Percentiles rank a stretch among this genome's conserved stretches.
phyloP scores from a whole-genome alignment of 352 stramenopile species.

The Blastocystis sp. region DNA sequence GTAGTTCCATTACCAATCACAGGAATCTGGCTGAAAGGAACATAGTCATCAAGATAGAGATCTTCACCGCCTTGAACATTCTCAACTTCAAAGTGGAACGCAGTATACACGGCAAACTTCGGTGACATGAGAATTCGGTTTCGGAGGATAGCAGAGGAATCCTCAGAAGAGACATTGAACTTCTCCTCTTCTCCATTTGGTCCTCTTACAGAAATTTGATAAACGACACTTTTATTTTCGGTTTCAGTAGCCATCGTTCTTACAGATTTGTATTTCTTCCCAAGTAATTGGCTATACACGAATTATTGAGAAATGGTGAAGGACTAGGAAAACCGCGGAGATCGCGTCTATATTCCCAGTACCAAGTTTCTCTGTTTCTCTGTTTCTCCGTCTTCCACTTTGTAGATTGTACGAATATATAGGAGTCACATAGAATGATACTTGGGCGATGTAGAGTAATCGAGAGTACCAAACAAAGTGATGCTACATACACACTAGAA shows the following conservation, averaged over 20 bases:
- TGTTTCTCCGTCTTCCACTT: neutral
- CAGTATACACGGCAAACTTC: constrained; percentile 27
- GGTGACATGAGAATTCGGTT: constrained; percentile 14
- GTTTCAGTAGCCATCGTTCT: constrained; percentile 19
- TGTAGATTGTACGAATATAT: neutral
- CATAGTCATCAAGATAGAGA: neutral
- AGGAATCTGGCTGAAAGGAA: constrained; percentile 22
- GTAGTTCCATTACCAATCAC: constrained; percentile 12
- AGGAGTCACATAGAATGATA: too few species aligned
- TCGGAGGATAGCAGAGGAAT: neutral
- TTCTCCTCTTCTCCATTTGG: constrained; percentile 53
- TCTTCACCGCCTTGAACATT: constrained; percentile 14
- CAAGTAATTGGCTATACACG: neutral
- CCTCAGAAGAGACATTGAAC: neutral
- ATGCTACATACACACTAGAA: neutral
- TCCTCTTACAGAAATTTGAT: constrained; percentile 40
- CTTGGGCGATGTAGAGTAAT: too few species aligned
- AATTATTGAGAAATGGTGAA: neutral
- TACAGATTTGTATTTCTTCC: neutral
- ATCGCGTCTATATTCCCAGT: neutral
- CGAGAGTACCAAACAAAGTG: too few species aligned
- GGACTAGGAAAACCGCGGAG: neutral
- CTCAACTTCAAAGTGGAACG: constrained; percentile 45
- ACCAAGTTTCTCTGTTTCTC: neutral
- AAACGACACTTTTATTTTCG: constrained; percentile 4